These are phyloP conservation scores for Comarum palustre DNA, from an alignment of 306 rosid species.

Conservation along the genomic window DNA sequence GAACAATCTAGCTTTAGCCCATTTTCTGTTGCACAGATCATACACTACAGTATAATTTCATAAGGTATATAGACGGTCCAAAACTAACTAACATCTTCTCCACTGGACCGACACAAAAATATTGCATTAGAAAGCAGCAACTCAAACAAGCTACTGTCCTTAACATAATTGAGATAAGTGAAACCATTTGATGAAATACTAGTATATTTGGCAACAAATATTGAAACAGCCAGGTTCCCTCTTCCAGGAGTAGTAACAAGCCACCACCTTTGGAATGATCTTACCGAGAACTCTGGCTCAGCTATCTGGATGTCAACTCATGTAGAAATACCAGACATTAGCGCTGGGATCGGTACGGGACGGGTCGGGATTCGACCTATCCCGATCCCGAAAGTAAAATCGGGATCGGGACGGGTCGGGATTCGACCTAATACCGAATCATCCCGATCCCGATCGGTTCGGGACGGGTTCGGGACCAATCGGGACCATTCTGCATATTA, in stretches of 20 bases:
- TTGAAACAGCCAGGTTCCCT: slow-evolving; percentile 21
- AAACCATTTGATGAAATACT: neutral
- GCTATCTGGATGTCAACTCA: slow-evolving; percentile 12
- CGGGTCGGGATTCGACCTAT: no score
- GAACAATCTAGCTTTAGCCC: neutral
- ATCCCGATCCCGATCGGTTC: no score
- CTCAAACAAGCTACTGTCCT: neutral
- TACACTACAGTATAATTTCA: neutral
- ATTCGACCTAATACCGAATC: no score
- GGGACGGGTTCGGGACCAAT: no score
- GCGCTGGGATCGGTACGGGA: no score
- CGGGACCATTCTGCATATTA: no score
- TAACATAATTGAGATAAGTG: neutral
- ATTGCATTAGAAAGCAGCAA: slow-evolving; percentile 10
- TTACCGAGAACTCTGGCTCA: slow-evolving; percentile 16
- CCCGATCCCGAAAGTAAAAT: no score
- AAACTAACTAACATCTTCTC: neutral
- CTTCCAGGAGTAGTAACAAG: slow-evolving; percentile 5
- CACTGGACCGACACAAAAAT: neutral
- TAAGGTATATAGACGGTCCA: neutral
- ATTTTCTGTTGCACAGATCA: slow-evolving; percentile 1
- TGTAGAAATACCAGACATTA: neutral
- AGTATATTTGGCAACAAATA: neutral
- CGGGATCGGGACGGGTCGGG: no score
- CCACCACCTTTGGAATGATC: slow-evolving; percentile 2